Base-by-base conservation (phyloP, 257 asterid species). In the Jacaranda mimosifolia region DNA sequence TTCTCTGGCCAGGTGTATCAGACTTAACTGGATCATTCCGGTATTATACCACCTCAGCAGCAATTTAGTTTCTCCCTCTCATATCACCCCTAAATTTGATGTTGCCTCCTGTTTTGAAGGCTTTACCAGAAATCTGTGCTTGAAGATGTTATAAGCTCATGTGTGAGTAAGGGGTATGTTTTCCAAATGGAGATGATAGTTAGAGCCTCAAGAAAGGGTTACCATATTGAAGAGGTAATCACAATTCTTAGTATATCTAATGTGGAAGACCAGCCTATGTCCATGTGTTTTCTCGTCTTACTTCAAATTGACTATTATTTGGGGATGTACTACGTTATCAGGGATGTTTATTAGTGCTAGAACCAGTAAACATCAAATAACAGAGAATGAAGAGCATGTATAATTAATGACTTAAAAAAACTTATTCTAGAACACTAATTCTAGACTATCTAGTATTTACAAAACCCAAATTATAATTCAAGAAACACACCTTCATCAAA, bases 111-210 rank as follows among this genome's bases (percentile, higher is more conserved):
- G 53, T 70, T 69, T 81, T 72, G 59, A 84, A 96, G 98, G 89
- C 96, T 96, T 42, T 93, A 91, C 82, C 80, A 74, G 77, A 96
- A 96, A 87, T 88, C 98, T 52, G 97, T 86, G 82, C 96, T 93
- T 65, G 92, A 91, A 84, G 99, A 96, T 83, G 87, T 96, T 51
- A 96, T 96, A 86, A 88, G 96, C 82, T 90, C 98, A 19, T 91
- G 96, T 78, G 99, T 95, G 49, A 91, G 99, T 85, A 95, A 93
- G 83, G 98, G 98, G 45, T 96, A 96, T 73, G 99, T 96, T 81
- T 96, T 96, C 88, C 98, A 96, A 88, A 96, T 96, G 99, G 99
- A 96, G 88, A 96, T 96, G 95, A 96, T 93, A 60, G 98, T 96
- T 69, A 83, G 98, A 78, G 99, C 99, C 70, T 88, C 98, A 67